Evolutionary conservation across 2,329 filamentous ascomycete species (phyloP).

Genomic region (Didymella glomerata): DNA sequence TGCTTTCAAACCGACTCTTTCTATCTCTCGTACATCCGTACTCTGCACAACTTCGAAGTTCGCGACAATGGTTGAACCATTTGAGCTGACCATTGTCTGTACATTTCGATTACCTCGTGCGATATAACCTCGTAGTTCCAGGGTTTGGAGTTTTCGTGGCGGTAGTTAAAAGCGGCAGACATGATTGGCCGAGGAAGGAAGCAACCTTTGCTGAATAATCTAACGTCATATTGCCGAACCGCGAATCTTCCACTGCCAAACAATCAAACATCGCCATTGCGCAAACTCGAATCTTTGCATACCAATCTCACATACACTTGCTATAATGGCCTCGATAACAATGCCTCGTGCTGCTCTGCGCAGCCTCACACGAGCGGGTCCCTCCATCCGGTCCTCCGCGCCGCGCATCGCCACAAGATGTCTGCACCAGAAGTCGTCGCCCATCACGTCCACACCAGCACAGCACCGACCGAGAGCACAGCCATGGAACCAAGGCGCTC

Average conservation of each 20-base stretch:
- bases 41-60: neutral
- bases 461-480: constrained; percentile 44
- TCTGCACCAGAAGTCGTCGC: constrained; percentile 46
- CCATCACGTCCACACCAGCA: constrained; percentile 43
- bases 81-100: too few relatives aligned
- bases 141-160: too few relatives aligned
- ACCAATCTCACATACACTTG: neutral
- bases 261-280: constrained; percentile 26
- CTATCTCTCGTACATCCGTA: neutral
- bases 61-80: too few relatives aligned
- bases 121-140: neutral
- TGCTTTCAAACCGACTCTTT: neutral
- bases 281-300: constrained; percentile 4
- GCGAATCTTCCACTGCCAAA: constrained; percentile 13
- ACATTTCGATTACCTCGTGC: neutral
- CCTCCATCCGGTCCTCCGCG: constrained; percentile 33
- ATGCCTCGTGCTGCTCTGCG: constrained; percentile 43
- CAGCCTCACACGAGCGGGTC: constrained; percentile 36
- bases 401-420: constrained; percentile 45
- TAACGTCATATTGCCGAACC: constrained; percentile 37
- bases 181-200: constrained; percentile 1
- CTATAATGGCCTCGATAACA: constrained; percentile 39
- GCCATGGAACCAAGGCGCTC: constrained; percentile 33
- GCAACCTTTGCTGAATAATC: constrained; percentile 30
- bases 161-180: neutral